Percentiles rank a stretch among this genome's conserved stretches.
Evolutionary conservation across 2,329 filamentous ascomycete species (phyloP).

Genomic region (Venturia aucupariae): DNA sequence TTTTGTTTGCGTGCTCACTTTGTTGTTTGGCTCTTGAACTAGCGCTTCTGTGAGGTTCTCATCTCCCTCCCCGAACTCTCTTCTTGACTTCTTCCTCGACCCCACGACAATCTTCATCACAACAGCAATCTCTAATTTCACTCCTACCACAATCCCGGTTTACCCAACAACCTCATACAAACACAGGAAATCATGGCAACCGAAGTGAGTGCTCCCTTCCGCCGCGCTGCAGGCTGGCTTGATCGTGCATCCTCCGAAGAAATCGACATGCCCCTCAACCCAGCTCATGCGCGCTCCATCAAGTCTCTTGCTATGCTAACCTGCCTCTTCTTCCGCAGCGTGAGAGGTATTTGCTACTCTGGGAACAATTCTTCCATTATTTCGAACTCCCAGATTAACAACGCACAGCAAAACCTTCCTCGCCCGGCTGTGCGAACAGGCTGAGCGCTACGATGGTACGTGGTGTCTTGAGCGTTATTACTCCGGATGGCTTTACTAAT

Average conservation of each 20-base stretch:
- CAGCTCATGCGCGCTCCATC: background rate
- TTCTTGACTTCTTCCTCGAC: background rate
- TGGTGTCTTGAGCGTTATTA: conserved; percentile 18
- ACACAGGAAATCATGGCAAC: background rate
- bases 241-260: background rate
- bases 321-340: conserved; percentile 30
- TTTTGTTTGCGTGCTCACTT: background rate
- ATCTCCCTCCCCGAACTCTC: background rate
- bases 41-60: background rate
- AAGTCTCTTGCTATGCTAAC: conserved; percentile 24
- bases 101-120: background rate
- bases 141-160: background rate
- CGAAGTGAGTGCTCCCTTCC: conserved; percentile 6
- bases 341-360: conserved; percentile 35
- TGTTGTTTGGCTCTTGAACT: background rate
- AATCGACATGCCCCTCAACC: conserved; percentile 1
- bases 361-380: background rate
- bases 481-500: conserved; percentile 18
- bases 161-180: background rate
- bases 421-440: conserved; percentile 99
- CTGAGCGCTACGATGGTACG: conserved; percentile 93
- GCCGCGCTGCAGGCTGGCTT: conserved; percentile 2
- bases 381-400: conserved; percentile 15
- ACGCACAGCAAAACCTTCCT: conserved; percentile 91
- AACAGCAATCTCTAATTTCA: background rate